phyloP scores from a whole-genome alignment of 257 asterid species.

The Lycium ferocissimum region DNA sequence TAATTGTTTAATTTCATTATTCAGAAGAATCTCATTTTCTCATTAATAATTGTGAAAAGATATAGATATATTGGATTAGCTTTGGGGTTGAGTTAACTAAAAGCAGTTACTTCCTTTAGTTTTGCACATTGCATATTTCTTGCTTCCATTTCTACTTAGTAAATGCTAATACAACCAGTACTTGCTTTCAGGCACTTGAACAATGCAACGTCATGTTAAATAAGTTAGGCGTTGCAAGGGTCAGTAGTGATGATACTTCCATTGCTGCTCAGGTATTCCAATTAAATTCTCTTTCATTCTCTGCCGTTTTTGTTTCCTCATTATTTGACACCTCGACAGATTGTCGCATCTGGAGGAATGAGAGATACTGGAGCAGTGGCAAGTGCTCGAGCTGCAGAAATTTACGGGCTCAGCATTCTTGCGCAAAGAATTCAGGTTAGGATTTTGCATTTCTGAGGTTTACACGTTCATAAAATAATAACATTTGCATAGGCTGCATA shows the following conservation, averaged over 20 bases:
- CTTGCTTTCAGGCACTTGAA: slow-evolving; percentile 71
- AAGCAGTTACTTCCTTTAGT: background rate
- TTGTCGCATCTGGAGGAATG: slow-evolving; percentile 61
- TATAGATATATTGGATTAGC: background rate
- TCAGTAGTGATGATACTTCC: slow-evolving; percentile 73
- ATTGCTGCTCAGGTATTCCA: slow-evolving; percentile 86
- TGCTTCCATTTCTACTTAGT: slow-evolving; percentile 9
- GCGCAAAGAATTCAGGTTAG: slow-evolving; percentile 82
- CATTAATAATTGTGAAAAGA: background rate
- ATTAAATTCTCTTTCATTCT: slow-evolving; percentile 16
- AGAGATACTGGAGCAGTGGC: slow-evolving; percentile 90
- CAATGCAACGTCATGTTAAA: slow-evolving; percentile 71
- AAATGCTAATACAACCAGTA: slow-evolving; percentile 6
- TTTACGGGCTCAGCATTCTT: slow-evolving; percentile 88
- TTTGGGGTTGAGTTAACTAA: background rate
- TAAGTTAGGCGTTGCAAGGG: slow-evolving; percentile 61
- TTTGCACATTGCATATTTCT: background rate
- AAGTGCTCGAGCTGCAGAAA: slow-evolving; percentile 83
- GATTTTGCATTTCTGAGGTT: slow-evolving; percentile 22
- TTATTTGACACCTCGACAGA: slow-evolving; percentile 56
- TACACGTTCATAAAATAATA: background rate
- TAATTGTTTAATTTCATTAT: slow-evolving; percentile 38
- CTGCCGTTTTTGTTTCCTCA: background rate
- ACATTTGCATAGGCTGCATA: background rate
- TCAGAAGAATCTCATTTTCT: background rate